Evolutionary conservation across 257 asterid genomes (phyloP).

Genomic region (Nicotiana noctiflora): DNA sequence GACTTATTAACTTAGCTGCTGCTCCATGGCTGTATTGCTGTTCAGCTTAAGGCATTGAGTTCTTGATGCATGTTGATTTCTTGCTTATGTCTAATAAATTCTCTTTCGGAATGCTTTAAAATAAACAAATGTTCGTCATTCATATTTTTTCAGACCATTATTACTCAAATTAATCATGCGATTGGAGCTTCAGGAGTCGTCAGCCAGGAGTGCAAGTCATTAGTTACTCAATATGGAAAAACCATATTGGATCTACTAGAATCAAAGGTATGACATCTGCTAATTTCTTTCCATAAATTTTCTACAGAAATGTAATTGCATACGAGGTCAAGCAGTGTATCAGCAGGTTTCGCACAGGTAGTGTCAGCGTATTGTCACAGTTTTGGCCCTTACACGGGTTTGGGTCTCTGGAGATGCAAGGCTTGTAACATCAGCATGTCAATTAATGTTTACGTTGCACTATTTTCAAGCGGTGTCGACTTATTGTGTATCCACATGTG

Average conservation of each 20-base stretch:
- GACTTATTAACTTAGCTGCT: not conserved
- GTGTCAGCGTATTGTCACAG: not conserved
- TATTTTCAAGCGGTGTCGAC: not conserved
- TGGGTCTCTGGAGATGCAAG: not conserved
- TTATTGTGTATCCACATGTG: not conserved
- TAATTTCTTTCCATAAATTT: not conserved
- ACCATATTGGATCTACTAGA: constrained; percentile 53
- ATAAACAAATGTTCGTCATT: not conserved
- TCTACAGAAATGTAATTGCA: not conserved
- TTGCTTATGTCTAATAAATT: not conserved
- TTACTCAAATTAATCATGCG: constrained; percentile 73
- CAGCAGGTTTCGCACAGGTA: not conserved
- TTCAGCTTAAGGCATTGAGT: not conserved
- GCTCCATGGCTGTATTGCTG: not conserved
- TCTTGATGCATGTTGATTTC: not conserved
- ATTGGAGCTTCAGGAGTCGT: constrained; percentile 87
- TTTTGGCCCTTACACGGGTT: not conserved
- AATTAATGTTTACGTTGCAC: not conserved
- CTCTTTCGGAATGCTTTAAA: not conserved
- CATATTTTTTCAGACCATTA: constrained; percentile 40
- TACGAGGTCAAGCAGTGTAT: not conserved
- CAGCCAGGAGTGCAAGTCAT: constrained; percentile 81
- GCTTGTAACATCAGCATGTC: not conserved
- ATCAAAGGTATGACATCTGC: constrained; percentile 42
- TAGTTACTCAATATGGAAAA: constrained; percentile 59